A percentile compares a stretch with the other conserved stretches of the same genome.
phyloP scores from a whole-genome alignment of 371 early-diverging fungal species.

The Neoconidiobolus thromboides region DNA sequence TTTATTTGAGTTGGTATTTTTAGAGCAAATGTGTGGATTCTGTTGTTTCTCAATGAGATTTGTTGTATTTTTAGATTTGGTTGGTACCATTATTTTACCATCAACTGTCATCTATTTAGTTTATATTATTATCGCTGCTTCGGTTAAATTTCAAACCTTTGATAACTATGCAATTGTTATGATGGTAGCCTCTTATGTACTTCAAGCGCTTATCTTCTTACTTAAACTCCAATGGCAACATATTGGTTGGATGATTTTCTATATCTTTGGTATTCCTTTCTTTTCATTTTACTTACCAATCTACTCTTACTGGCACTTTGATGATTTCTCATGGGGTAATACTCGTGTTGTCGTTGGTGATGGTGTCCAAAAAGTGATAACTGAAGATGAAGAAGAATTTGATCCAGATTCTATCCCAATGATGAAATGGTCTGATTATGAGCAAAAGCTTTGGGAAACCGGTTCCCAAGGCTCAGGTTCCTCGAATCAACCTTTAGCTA shows the following conservation, averaged over 20 bases:
- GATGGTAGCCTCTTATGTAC: slow-evolving; percentile 55
- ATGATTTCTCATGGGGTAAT: slow-evolving; percentile 96
- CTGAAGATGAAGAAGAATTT: slow-evolving; percentile 52
- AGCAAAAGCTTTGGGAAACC: slow-evolving; percentile 51
- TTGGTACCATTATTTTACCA: slow-evolving; percentile 82
- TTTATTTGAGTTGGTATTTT: slow-evolving; percentile 69
- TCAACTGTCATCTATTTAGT: slow-evolving; percentile 69
- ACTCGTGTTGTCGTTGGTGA: slow-evolving; percentile 73
- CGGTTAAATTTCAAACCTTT: slow-evolving; percentile 23
- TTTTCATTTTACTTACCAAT: slow-evolving; percentile 67
- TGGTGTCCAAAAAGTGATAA: slow-evolving; percentile 29
- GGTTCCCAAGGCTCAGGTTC: background rate
- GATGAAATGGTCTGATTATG: slow-evolving; percentile 81
- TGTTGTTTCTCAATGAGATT: slow-evolving; percentile 98
- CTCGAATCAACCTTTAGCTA: background rate
- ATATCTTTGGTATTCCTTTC: slow-evolving; percentile 64
- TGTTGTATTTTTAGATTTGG: slow-evolving; percentile 76
- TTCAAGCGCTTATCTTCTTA: slow-evolving; percentile 72
- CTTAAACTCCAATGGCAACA: slow-evolving; percentile 81
- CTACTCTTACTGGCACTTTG: slow-evolving; percentile 92
- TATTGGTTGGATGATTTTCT: slow-evolving; percentile 94
- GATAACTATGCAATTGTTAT: slow-evolving; percentile 35
- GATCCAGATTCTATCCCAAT: slow-evolving; percentile 71
- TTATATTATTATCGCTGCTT: slow-evolving; percentile 48
- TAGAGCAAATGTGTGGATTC: slow-evolving; percentile 84